Conservation (phyloP, 1,139 yeast species). For the Kluyveromyces marxianus region DNA sequence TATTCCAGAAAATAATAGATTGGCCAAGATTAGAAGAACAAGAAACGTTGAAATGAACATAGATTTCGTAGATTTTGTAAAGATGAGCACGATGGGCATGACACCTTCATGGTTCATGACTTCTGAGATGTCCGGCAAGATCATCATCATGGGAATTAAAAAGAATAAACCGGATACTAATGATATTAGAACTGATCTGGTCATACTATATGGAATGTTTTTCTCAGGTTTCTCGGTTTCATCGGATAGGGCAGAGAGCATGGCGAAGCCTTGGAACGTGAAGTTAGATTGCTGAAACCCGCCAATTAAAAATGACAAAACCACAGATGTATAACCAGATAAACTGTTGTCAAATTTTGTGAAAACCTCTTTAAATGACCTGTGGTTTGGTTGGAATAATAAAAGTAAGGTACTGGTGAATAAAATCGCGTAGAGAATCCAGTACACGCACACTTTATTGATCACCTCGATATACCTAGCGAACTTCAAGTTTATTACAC, state of each 20-base stretch:
- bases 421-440: slow-evolving; percentile 69
- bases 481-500: slow-evolving; percentile 53
- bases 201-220: slow-evolving; percentile 71
- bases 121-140: slow-evolving; percentile 55
- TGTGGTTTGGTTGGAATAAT: slow-evolving; percentile 47
- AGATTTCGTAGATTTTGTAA: slow-evolving; percentile 63
- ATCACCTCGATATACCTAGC: slow-evolving; percentile 53
- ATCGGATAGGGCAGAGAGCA: slow-evolving; percentile 74
- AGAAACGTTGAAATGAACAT: slow-evolving; percentile 59
- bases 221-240: slow-evolving; percentile 72
- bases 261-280: slow-evolving; percentile 76
- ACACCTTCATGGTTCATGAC: slow-evolving; percentile 57
- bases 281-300: slow-evolving; percentile 76
- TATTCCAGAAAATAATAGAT: slow-evolving; percentile 68
- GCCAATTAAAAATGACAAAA: slow-evolving; percentile 52
- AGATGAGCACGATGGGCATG: slow-evolving; percentile 51
- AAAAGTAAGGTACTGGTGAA: slow-evolving; percentile 57
- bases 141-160: slow-evolving; percentile 61
- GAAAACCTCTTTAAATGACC: slow-evolving; percentile 51
- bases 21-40: slow-evolving; percentile 59
- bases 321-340: slow-evolving; percentile 60
- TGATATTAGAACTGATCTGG: slow-evolving; percentile 57
- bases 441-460: slow-evolving; percentile 58
- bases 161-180: slow-evolving; percentile 63
- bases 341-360: slow-evolving; percentile 64